Base-by-base conservation (phyloP, 2,329 filamentous ascomycete genomes). In the Pezicula radicicola region DNA sequence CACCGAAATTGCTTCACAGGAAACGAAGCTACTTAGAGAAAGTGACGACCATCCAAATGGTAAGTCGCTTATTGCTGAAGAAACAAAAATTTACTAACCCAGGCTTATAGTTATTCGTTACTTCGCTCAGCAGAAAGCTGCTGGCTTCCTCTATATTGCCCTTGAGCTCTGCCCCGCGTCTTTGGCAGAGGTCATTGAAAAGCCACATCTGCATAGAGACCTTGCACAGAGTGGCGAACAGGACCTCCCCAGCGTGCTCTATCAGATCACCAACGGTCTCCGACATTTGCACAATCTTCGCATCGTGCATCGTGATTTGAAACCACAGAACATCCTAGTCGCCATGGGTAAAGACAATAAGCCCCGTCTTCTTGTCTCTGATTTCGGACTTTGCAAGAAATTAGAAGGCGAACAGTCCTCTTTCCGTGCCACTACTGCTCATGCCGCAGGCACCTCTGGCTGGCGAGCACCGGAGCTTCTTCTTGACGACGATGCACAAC, bases 351-450 rank as follows among this genome's bases (percentile, higher is more conserved):
- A 87, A 60, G 79, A 84, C 53, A 82, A 83, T 40, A 82, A 79
- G 35, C 86, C 91, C 21, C 87, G 93, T n/a, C 79, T 99, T 36
- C 82, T 99, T 4, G 96, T 99, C 35, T 97, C 94, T 0, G 94
- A 99, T 69, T 99, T 99, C 71, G 94, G 94, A 6, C 81, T 99
- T 1, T 97, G 94, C 70, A 99, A 97, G 77, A 97, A 97, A 65
- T 75, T 99, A 15, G 94, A 97, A 58, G 91, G 91, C 50, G 91
- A 92, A 6, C 91, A 96, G 66, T 96, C 91, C 51, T 97, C 93
- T 0, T 92, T 97, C 66, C 88, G 93, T 39, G 92, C 94, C 8
- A 97, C 93, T 3, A 97, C 93, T 0, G 91, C 91, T 12, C 90
- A 96, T 64, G 93, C 93, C 1, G 89, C 89, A 7, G 94, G 94